Conservation (phyloP, 495 filamentous ascomycete genomes). For the Penicillium waksmanii region DNA sequence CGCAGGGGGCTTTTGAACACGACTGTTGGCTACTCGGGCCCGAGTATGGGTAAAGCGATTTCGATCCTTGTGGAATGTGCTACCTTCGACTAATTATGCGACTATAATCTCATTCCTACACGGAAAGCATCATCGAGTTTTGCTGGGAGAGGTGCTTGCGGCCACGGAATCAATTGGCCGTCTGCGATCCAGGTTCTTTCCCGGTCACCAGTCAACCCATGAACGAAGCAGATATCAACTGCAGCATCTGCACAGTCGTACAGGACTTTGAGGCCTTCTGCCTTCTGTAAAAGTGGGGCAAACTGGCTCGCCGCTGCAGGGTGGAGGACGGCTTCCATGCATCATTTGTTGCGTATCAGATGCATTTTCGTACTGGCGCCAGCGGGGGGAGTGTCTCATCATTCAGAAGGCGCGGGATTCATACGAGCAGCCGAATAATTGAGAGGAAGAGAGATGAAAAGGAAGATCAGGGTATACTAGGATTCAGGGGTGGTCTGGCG, state of each 20-base stretch:
- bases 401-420: background rate
- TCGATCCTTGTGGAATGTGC: no score
- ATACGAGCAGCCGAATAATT: background rate
- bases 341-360: background rate
- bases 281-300: conserved; percentile 10
- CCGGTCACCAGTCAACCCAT: conserved; percentile 35
- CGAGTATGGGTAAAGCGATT: no score
- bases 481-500: background rate
- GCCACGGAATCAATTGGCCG: conserved; percentile 26
- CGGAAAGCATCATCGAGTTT: conserved; percentile 9
- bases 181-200: conserved; percentile 32
- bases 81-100: no score
- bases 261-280: conserved; percentile 11
- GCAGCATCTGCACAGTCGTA: conserved; percentile 21
- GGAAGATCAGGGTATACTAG: background rate
- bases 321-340: background rate
- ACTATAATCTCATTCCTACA: no score
- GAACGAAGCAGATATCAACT: conserved; percentile 38
- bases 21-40: no score
- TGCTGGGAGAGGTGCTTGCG: conserved; percentile 25
- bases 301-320: background rate
- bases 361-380: background rate
- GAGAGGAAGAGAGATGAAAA: background rate
- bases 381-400: background rate
- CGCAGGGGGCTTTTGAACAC: no score